Base-by-base conservation (phyloP, 371 early-diverging fungal genomes). In the Mortierella sp. region DNA sequence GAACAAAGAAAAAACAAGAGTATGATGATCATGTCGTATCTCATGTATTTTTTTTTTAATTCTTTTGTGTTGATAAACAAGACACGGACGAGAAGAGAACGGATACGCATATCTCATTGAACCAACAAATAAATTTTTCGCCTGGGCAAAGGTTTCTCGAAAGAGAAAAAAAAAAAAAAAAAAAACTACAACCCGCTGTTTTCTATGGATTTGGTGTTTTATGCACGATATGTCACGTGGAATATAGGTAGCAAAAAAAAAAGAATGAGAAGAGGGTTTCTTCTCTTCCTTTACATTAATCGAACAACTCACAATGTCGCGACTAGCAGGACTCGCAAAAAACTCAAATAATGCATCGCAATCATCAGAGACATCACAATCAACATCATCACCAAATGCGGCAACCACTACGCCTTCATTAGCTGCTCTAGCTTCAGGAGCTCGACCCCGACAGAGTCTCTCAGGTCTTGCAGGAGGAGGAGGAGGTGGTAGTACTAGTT, bases 141-240 rank as follows among this genome's bases (percentile, higher is more conserved):
- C 60, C 68, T 56, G 56, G 66, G 66, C 66, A 66, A 66, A 51
- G 67, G 35, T n/a, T 47, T 56, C 57, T 65, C 45, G 59, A 68
- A 61, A 55, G 66, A 66, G 66, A 56, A 22, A n/a, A 9, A 45
- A 56, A 66, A 57, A 23, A 55, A 64, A 53, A 53, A 29, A 35
- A 55, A 43, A 43, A 6, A 35, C 9, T 35, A 35, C n/a, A n/a
- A n/a, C n/a, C n/a, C n/a, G n/a, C n/a, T n/a, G n/a, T n/a, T n/a
- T n/a, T n/a, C n/a, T n/a, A n/a, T n/a, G n/a, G n/a, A n/a, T n/a
- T n/a, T n/a, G n/a, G n/a, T n/a, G n/a, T n/a, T n/a, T n/a, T n/a
- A n/a, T n/a, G n/a, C n/a, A n/a, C n/a, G n/a, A n/a, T n/a, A n/a
- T n/a, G n/a, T n/a, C n/a, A n/a, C n/a, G n/a, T n/a, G n/a, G n/a